These are phyloP conservation scores for Myriosclerotinia scirpicola DNA, from an alignment of 2,329 filamentous ascomycete species.

Conservation along the genomic window DNA sequence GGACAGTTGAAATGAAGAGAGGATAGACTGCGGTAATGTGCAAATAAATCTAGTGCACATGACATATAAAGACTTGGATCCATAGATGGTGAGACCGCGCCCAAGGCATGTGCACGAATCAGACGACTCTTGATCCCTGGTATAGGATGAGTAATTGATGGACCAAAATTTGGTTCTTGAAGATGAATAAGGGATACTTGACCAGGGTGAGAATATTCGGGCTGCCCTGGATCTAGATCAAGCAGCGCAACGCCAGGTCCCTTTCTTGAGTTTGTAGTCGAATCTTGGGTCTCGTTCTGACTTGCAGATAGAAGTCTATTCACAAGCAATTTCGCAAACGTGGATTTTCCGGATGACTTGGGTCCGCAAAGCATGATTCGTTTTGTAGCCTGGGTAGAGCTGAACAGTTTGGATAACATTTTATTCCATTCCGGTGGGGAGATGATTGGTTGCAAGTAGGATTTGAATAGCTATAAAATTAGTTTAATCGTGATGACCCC, in stretches of 20 bases:
- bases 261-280: conserved; percentile 15
- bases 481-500: conserved; percentile 27
- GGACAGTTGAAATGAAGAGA: conserved; percentile 49
- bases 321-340: conserved; percentile 64
- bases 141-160: conserved; percentile 64
- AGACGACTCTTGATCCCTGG: conserved; percentile 42
- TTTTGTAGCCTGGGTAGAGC: conserved; percentile 41
- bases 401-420: conserved; percentile 34
- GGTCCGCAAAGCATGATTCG: conserved; percentile 65
- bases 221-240: conserved; percentile 76
- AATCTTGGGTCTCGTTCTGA: not conserved
- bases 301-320: conserved; percentile 58
- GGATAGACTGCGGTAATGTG: conserved; percentile 52
- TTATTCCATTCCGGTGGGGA: conserved; percentile 62
- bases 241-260: conserved; percentile 52
- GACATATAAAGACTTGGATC: conserved; percentile 66
- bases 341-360: conserved; percentile 75
- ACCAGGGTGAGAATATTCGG: conserved; percentile 70
- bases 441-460: conserved; percentile 54
- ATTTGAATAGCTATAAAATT: conserved; percentile 50
- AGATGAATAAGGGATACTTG: conserved; percentile 67
- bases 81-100: conserved; percentile 62
- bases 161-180: conserved; percentile 59
- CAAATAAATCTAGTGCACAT: conserved; percentile 63
- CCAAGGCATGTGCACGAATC: conserved; percentile 65